phyloP scores from a whole-genome alignment of 495 filamentous ascomycete species.

The Aspergillus ostianus region DNA sequence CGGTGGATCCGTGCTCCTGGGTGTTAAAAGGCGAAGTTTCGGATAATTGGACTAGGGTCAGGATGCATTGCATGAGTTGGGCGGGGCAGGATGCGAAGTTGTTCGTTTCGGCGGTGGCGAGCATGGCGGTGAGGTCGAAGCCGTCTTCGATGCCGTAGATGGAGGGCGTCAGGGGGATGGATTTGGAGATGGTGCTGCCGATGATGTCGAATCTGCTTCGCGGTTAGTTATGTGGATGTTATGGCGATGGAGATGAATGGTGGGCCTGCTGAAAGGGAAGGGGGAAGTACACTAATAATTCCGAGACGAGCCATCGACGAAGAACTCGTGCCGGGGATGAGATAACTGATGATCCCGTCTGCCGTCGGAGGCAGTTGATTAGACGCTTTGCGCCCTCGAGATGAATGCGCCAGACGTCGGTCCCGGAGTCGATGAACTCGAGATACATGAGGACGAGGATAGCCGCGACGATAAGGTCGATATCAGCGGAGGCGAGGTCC shows the following conservation, averaged over 20 bases:
- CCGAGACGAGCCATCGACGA: slow-evolving; percentile 5
- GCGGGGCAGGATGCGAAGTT: slow-evolving; percentile 4
- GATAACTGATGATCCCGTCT: neutral
- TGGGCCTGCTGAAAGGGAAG: neutral
- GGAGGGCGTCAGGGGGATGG: neutral
- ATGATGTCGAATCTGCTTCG: slow-evolving; percentile 2
- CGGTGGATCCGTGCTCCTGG: neutral
- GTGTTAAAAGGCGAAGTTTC: neutral
- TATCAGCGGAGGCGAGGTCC: neutral
- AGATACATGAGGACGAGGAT: slow-evolving; percentile 7
- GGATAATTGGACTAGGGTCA: neutral
- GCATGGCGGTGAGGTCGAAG: slow-evolving; percentile 1
- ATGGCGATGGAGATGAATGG: neutral
- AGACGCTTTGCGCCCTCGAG: slow-evolving; percentile 5
- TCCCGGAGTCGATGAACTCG: slow-evolving; percentile 3
- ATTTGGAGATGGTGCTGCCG: neutral
- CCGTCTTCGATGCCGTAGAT: slow-evolving; percentile 3
- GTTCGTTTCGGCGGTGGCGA: slow-evolving; percentile 1
- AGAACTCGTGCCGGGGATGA: neutral
- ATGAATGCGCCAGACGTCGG: slow-evolving; percentile 1
- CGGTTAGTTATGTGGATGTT: neutral
- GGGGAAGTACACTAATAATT: slow-evolving; percentile 1
- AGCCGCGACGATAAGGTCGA: slow-evolving; percentile 1
- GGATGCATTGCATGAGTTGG: neutral
- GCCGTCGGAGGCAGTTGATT: neutral